Conservation (phyloP, 2,329 filamentous ascomycete genomes). For the Tolypocladium album region DNA sequence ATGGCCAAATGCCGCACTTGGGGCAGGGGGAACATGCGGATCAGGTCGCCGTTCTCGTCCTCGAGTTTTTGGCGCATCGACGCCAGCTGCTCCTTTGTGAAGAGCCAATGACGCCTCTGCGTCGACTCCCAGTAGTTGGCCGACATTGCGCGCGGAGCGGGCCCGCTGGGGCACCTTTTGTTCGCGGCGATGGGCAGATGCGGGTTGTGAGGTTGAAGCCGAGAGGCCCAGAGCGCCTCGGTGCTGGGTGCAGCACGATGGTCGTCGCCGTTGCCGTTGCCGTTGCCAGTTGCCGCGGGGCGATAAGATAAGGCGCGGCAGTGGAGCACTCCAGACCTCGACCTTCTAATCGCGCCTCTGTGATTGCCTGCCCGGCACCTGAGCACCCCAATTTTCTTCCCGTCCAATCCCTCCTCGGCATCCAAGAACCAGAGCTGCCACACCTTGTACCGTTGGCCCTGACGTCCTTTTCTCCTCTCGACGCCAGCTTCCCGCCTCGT, state of each 20-base stretch:
- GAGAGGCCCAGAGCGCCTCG: neutral
- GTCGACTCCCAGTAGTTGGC: constrained; percentile 96
- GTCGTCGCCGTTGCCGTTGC: neutral
- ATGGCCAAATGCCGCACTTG: constrained; percentile 76
- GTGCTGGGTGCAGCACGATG: neutral
- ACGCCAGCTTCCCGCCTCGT: neutral
- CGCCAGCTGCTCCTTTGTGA: constrained; percentile 70
- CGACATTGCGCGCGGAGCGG: constrained; percentile 49
- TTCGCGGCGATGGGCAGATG: neutral
- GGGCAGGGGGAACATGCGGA: constrained; percentile 72
- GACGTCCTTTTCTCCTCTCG: neutral
- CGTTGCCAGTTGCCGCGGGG: neutral
- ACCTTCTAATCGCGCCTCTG: constrained; percentile 1
- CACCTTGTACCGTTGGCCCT: neutral
- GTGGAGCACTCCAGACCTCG: neutral
- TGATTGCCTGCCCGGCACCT: constrained; percentile 3
- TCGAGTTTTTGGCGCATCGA: constrained; percentile 67
- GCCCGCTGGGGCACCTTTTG: constrained; percentile 3
- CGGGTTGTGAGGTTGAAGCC: neutral
- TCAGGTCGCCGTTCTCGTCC: constrained; percentile 61
- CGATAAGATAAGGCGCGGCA: constrained; percentile 4
- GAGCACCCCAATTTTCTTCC: neutral
- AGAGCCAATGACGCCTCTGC: constrained; percentile 83
- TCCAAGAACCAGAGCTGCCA: constrained; percentile 1
- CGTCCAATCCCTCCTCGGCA: neutral